Conservation (phyloP, 2,329 filamentous ascomycete genomes). For the Aureobasidium vineae region DNA sequence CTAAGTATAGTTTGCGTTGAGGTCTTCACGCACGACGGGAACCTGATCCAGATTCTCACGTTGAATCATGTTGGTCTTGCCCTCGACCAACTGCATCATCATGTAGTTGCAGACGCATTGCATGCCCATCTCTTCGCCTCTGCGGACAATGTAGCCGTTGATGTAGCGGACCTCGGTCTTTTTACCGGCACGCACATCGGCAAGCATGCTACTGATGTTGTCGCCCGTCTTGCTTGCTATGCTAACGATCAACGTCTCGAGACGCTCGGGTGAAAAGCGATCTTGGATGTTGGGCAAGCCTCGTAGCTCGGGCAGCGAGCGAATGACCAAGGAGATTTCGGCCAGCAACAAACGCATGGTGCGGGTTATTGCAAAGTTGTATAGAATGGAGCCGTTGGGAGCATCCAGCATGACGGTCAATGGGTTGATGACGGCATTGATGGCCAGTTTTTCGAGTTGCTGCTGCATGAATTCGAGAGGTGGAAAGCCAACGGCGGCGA, state of each 20-base stretch:
- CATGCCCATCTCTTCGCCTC: conserved; percentile 71
- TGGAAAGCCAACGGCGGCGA: conserved; percentile 60
- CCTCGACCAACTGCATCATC: conserved; percentile 70
- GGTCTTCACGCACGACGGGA: conserved; percentile 34
- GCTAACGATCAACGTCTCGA: conserved; percentile 59
- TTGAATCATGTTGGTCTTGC: conserved; percentile 56
- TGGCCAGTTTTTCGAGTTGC: conserved; percentile 76
- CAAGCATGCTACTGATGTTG: conserved; percentile 66
- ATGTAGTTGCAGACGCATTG: conserved; percentile 69
- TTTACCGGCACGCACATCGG: conserved; percentile 59
- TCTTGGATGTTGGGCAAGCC: conserved; percentile 58
- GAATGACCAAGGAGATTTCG: conserved; percentile 72
- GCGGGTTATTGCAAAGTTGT: conserved; percentile 63
- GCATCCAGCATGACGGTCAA: conserved; percentile 76
- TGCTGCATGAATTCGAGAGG: conserved; percentile 63
- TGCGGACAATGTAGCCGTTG: conserved; percentile 80
- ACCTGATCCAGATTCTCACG: conserved; percentile 44
- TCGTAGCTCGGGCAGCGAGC: conserved; percentile 69
- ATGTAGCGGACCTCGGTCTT: conserved; percentile 77
- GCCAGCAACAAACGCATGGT: conserved; percentile 69
- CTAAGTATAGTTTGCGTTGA: background rate
- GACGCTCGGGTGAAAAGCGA: conserved; percentile 60
- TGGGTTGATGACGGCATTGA: conserved; percentile 75
- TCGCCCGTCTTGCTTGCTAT: conserved; percentile 56
- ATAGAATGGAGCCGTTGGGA: conserved; percentile 67